Evolutionary conservation across 2,329 filamentous ascomycete species (phyloP).

Genomic region (Trichoderma atroviride): DNA sequence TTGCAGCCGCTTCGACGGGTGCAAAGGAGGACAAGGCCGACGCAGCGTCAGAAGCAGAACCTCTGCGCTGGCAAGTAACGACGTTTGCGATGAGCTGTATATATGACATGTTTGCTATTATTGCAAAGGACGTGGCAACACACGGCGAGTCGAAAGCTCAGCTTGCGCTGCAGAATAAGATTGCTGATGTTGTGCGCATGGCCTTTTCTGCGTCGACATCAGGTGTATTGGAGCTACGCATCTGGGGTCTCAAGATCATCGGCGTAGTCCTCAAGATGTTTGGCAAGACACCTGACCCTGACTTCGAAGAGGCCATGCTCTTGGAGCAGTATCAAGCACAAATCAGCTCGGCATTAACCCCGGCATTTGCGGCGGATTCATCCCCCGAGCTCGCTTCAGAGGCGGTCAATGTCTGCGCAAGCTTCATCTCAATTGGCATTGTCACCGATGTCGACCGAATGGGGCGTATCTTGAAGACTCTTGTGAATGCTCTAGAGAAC

Average conservation of each 20-base stretch:
- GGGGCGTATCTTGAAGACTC: conserved; percentile 93
- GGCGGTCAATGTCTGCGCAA: conserved; percentile 96
- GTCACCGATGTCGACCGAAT: conserved; percentile 98
- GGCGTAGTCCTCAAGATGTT: conserved; percentile 95
- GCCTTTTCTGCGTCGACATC: conserved; percentile 97
- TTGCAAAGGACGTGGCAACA: conserved; percentile 76
- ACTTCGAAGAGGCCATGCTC: conserved; percentile 95
- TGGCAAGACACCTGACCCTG: conserved; percentile 90
- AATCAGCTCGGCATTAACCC: conserved; percentile 93
- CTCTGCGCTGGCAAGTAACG: conserved; percentile 91
- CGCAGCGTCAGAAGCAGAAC: conserved; percentile 71
- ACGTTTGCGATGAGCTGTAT: conserved; percentile 92
- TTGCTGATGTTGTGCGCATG: conserved; percentile 93
- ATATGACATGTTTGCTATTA: conserved; percentile 76
- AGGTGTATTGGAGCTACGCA: conserved; percentile 82
- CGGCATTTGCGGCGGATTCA: conserved; percentile 93
- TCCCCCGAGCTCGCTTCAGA: conserved; percentile 94
- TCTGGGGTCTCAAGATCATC: conserved; percentile 92
- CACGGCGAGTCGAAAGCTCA: conserved; percentile 80
- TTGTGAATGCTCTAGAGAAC: conserved; percentile 88
- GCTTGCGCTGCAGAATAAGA: conserved; percentile 73
- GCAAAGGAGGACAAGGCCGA: conserved; percentile 59
- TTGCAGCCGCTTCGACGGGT: conserved; percentile 73
- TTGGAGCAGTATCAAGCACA: conserved; percentile 98
- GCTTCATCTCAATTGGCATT: conserved; percentile 95